Base-by-base conservation (phyloP, 2,329 filamentous ascomycete genomes). In the Paracamarosporium sp. region DNA sequence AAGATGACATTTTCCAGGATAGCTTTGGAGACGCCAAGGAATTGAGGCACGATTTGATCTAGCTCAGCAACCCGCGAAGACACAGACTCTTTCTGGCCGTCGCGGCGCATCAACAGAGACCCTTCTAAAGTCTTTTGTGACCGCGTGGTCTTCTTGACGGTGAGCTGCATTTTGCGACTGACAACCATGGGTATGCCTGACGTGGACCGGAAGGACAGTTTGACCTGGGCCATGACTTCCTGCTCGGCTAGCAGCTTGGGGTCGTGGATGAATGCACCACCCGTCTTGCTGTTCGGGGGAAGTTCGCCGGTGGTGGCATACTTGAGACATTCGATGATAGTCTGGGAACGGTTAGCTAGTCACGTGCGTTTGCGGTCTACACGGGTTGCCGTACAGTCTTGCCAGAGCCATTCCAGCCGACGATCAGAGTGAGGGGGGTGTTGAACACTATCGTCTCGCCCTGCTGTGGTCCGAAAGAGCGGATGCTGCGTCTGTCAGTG, bases 301-400 rank as follows among this genome's bases (percentile, higher is more conserved):
- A 96, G 85, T 70, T 96, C 91, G 55, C 95, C 96, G 7, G 93
- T 97, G 17, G 96, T 97, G 51, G 92, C 93, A 87, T 97, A 99
- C 75, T 97, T 97, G 71, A 99, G 90, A 75, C 93, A 96, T 78
- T 99, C 95, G 78, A 99, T 99, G 73, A 99, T 97, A 56, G 95
- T 98, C 81, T 86, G 33, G 25, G 20, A n/a, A 30, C 25, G 41
- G 24, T 35, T 3, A 25, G 30, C 22, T 24, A n/a, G 48, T 60
- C 25, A 59, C 17, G 48, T 17, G 35, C 22, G 56, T 63, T 35
- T 31, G n/a, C n/a, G 27, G 4, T 41, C 12, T 8, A 24, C 7
- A 27, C 25, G 27, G 40, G 27, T 15, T 25, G 65, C 67, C 76
- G 43, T 78, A 86, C 84, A 9, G 95, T 99, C 81, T 99, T 99